Base-by-base conservation (phyloP, 495 filamentous ascomycete species). In the Cercophora sp. region DNA sequence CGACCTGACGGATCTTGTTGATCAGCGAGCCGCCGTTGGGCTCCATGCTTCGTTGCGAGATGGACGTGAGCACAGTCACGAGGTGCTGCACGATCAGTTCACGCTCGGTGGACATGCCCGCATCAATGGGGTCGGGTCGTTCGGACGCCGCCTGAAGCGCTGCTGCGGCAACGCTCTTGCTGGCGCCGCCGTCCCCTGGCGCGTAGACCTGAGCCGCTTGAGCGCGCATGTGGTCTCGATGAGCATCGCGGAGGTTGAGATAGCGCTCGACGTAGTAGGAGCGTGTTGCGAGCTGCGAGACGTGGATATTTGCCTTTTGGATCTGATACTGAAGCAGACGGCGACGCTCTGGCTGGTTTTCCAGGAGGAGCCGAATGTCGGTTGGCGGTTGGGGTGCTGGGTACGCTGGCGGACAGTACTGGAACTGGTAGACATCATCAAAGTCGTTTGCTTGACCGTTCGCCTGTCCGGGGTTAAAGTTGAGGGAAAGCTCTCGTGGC, bases 251-350 rank as follows among this genome's bases (percentile, higher is more conserved):
- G 0, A 87, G 70, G 58, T 75, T 81, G 66, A 83, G 85, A 60
- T 89, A 93, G 58, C 87, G 88, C 55, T 94, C 87, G 1, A 92
- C 85, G n/a, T 89, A 77, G 59, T 85, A 89, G 0, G 85, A 88
- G 18, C 89, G 78, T 1, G 87, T 90, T 3, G 79, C 80, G 1
- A 96, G 71, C 57, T 88, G 83, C 37, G 81, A 87, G 5, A 81
- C 80, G 54, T 89, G 86, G 20, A 96, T 86, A 56, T 91, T 92
- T 18, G 83, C 83, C 59, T 89, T 91, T 61, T 94, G 88, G 19
- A 94, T 91, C 58, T 93, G 87, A 45, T 81, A 85, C 42, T 91
- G 88, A 2, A 90, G 73, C 4, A 75, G 71, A 8, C 75, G 71
- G 3, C 77, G 74, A n/a, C 73, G 69, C 24, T 57, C 50, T 9